A percentile compares a stretch with the other conserved stretches of the same genome.
phyloP scores from a whole-genome alignment of 2,329 filamentous ascomycete species.

The Monilinia laxa region DNA sequence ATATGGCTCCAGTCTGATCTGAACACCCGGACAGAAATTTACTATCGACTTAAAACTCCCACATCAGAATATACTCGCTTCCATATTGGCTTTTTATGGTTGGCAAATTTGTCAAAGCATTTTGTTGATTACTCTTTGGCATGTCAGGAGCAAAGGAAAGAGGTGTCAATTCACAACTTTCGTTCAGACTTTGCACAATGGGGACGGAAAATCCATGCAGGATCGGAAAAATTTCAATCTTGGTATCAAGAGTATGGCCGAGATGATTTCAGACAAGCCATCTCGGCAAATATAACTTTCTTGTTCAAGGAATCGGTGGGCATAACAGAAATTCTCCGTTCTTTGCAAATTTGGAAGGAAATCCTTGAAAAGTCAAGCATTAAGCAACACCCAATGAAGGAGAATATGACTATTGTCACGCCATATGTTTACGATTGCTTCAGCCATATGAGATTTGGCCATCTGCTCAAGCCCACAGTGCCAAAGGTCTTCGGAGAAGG shows the following conservation, averaged over 20 bases:
- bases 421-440: conserved; percentile 67
- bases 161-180: conserved; percentile 58
- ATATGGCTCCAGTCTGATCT: conserved; percentile 63
- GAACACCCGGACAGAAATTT: conserved; percentile 50
- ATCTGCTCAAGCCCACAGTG: conserved; percentile 47
- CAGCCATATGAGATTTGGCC: conserved; percentile 58
- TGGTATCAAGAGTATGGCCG: conserved; percentile 57
- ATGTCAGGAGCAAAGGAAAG: conserved; percentile 27
- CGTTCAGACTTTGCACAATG: conserved; percentile 56
- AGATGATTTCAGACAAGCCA: conserved; percentile 61
- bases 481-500: conserved; percentile 34
- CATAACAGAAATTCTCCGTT: conserved; percentile 34
- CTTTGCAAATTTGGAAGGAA: conserved; percentile 43
- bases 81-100: conserved; percentile 64
- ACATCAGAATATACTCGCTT: conserved; percentile 61
- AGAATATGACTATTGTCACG: conserved; percentile 62
- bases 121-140: conserved; percentile 59
- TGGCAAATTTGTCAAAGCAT: conserved; percentile 69
- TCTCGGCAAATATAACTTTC: conserved; percentile 61
- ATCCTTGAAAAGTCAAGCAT: conserved; percentile 39
- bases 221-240: conserved; percentile 44
- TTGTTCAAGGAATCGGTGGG: conserved; percentile 63
- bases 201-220: conserved; percentile 49
- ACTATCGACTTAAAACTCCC: conserved; percentile 61
- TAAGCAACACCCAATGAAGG: conserved; percentile 31